A percentile compares a stretch with the other conserved stretches of the same genome.
Evolutionary conservation across 2,329 filamentous ascomycete genomes (phyloP).

Genomic region (Paraphoma sp.): DNA sequence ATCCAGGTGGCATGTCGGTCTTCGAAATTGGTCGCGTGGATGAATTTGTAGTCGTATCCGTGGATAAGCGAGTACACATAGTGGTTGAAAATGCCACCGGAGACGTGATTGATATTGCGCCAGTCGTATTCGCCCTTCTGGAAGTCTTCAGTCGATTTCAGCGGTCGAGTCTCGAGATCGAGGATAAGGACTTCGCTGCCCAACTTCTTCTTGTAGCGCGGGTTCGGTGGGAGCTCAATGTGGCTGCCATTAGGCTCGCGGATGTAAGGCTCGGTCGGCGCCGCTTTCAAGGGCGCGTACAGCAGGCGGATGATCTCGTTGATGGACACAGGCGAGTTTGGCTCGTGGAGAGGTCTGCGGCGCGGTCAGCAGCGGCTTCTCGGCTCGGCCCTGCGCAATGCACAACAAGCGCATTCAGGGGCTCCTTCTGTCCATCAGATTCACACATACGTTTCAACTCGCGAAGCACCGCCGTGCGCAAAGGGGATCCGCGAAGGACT

Average conservation of each 20-base stretch:
- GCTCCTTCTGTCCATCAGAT: background rate
- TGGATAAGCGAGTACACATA: constrained; percentile 53
- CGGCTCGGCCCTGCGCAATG: background rate
- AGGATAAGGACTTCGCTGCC: constrained; percentile 45
- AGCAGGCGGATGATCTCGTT: constrained; percentile 41
- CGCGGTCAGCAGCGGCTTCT: constrained; percentile 17
- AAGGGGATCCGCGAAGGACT: constrained; percentile 35
- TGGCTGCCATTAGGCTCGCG: constrained; percentile 40
- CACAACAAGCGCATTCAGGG: background rate
- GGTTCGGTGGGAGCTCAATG: constrained; percentile 36
- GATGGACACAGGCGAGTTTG: constrained; percentile 35
- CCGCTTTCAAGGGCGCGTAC: constrained; percentile 37
- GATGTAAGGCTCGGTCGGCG: constrained; percentile 36
- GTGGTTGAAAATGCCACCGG: constrained; percentile 47
- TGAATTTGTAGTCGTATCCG: constrained; percentile 58
- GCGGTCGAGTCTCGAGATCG: constrained; percentile 45
- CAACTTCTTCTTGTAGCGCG: constrained; percentile 40
- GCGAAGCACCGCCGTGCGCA: constrained; percentile 19
- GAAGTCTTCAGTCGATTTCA: constrained; percentile 40
- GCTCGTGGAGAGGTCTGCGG: constrained; percentile 27
- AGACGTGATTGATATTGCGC: constrained; percentile 46
- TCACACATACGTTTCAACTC: constrained; percentile 35
- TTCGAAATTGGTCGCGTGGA: constrained; percentile 49
- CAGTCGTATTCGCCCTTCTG: constrained; percentile 43
- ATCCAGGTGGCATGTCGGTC: constrained; percentile 57